Percentiles rank a stretch among this genome's conserved stretches.
Evolutionary conservation across 2,329 filamentous ascomycete genomes (phyloP).

Genomic region (Elsinoe ampelina): DNA sequence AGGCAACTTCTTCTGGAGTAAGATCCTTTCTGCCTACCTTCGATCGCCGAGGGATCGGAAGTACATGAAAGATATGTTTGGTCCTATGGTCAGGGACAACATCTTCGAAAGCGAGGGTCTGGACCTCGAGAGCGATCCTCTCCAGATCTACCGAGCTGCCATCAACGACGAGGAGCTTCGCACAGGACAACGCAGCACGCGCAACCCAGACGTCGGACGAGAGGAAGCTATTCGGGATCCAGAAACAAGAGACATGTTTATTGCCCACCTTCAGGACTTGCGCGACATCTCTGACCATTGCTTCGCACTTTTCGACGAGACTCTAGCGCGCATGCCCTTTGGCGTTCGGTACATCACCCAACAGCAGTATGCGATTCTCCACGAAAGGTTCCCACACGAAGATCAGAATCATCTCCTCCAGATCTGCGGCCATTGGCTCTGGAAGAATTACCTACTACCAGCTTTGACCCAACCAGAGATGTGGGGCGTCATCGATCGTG

Average conservation of each 20-base stretch:
- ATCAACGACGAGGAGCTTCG: conserved; percentile 97
- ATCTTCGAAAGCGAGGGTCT: conserved; percentile 86
- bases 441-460: conserved; percentile 87
- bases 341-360: conserved; percentile 80
- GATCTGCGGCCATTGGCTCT: conserved; percentile 81
- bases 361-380: conserved; percentile 73
- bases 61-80: conserved; percentile 78
- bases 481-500: conserved; percentile 83
- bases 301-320: conserved; percentile 70
- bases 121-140: conserved; percentile 90
- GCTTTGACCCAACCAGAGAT: conserved; percentile 84
- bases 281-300: conserved; percentile 92
- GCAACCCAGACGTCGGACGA: conserved; percentile 74
- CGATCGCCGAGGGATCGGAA: conserved; percentile 87
- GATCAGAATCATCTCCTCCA: conserved; percentile 69
- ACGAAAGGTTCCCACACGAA: conserved; percentile 69
- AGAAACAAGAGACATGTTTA: conserved; percentile 86
- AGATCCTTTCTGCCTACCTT: conserved; percentile 76
- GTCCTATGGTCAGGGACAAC: conserved; percentile 77
- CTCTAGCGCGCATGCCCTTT: conserved; percentile 81
- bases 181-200: conserved; percentile 72
- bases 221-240: conserved; percentile 93
- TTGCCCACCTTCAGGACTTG: conserved; percentile 86
- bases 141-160: conserved; percentile 90
- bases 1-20: conserved; percentile 88